phyloP scores from a whole-genome alignment of 2,329 filamentous ascomycete species.

The Aspergillus quadrilineatus region DNA sequence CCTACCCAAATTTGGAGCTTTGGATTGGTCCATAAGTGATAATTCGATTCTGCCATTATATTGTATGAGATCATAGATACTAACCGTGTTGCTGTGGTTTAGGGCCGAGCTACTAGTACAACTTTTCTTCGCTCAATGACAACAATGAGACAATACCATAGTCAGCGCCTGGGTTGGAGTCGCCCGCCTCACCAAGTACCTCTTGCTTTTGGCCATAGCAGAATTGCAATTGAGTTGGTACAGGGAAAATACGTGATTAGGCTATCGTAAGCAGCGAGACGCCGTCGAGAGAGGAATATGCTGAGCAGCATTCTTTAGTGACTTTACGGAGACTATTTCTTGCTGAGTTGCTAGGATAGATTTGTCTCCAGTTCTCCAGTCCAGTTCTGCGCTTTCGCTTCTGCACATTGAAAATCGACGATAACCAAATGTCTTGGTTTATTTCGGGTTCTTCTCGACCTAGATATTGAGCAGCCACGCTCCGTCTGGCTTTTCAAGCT shows the following conservation, averaged over 20 bases:
- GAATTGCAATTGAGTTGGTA: too few species aligned
- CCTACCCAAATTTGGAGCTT: too few species aligned
- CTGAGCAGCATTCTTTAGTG: slow-evolving; percentile 17
- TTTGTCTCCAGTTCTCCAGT: slow-evolving; percentile 55
- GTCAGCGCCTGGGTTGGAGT: too few species aligned
- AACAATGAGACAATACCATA: too few species aligned
- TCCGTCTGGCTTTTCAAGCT: slow-evolving; percentile 24
- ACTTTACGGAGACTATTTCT: slow-evolving; percentile 46
- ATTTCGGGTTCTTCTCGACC: slow-evolving; percentile 51
- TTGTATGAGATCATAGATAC: too few species aligned
- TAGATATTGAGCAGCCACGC: slow-evolving; percentile 33
- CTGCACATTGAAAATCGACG: slow-evolving; percentile 69
- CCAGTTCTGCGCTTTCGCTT: slow-evolving; percentile 62
- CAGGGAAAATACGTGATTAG: slow-evolving; percentile 15
- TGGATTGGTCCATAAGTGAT: too few species aligned
- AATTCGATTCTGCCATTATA: too few species aligned
- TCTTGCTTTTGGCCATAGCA: too few species aligned
- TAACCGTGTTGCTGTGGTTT: too few species aligned
- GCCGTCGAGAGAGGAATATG: background rate
- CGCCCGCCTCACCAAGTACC: too few species aligned
- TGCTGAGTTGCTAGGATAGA: slow-evolving; percentile 62
- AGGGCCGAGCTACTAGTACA: too few species aligned
- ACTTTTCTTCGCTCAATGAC: too few species aligned
- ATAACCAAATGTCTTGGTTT: slow-evolving; percentile 58
- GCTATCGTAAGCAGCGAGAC: slow-evolving; percentile 18